A percentile compares a stretch with the other conserved stretches of the same genome.
These are phyloP conservation scores for Hypoxylon trugodes DNA, from an alignment of 495 filamentous ascomycete genomes.

Conservation along the genomic window DNA sequence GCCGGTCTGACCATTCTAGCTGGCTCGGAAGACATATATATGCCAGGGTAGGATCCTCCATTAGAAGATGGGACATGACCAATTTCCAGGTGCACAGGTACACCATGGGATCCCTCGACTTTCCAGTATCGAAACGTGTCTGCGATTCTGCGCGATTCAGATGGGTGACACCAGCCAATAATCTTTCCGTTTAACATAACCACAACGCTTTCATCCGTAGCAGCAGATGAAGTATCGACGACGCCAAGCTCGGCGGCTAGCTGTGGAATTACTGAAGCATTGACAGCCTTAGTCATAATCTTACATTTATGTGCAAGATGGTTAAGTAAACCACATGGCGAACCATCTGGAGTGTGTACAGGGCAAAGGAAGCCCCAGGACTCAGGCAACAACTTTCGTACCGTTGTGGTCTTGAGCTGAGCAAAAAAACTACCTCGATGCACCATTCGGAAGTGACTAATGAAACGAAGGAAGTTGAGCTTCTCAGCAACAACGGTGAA, in stretches of 20 bases:
- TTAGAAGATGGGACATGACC: constrained; percentile 87
- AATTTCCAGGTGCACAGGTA: constrained; percentile 89
- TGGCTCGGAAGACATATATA: constrained; percentile 89
- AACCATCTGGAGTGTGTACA: constrained; percentile 96
- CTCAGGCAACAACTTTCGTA: constrained; percentile 92
- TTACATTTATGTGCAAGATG: constrained; percentile 96
- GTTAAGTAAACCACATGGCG: constrained; percentile 92
- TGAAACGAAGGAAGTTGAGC: constrained; percentile 98
- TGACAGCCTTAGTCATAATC: constrained; percentile 74
- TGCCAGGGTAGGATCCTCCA: constrained; percentile 91
- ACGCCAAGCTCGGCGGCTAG: constrained; percentile 82
- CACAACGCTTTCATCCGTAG: constrained; percentile 79
- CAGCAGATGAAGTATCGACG: constrained; percentile 72
- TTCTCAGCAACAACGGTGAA: constrained; percentile 98
- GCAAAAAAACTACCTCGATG: constrained; percentile 99
- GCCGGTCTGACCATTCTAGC: constrained; percentile 90
- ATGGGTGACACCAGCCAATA: constrained; percentile 86
- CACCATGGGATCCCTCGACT: constrained; percentile 83
- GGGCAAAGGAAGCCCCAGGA: constrained; percentile 98
- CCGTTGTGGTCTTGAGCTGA: constrained; percentile 94
- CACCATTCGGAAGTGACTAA: constrained; percentile 99
- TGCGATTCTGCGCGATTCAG: constrained; percentile 77
- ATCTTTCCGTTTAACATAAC: constrained; percentile 91
- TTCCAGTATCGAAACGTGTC: constrained; percentile 94
- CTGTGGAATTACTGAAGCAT: constrained; percentile 75